Evolutionary conservation across 352 stramenopile genomes (phyloP), one percentile per base, ranked within the genome.

Genomic region (Globisporangium yorkense): DNA sequence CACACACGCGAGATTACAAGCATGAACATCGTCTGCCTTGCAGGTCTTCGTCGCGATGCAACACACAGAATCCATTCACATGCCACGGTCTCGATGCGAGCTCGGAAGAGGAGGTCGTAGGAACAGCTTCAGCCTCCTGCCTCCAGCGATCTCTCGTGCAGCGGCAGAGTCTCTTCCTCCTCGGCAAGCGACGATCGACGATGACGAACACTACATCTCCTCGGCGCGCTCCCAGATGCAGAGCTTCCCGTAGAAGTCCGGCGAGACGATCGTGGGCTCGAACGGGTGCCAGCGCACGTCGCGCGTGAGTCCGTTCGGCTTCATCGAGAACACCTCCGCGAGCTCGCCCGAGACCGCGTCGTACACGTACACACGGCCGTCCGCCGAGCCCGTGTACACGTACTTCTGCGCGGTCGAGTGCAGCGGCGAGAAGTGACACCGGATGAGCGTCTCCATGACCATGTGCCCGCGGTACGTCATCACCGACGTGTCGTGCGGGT

Each of bases 331-430:
- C 15, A 88, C 74, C 54, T 94, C 82, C 13, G 85, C 80, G 3
- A 92, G 69, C 35, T 88, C 71, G 24, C 78, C 79, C 49, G 79
- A 76, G 39, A 94, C 66, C 33, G 72, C 75, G 62, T 94, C 82
- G 71, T 88, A 94, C 5, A 94, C 77, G 61, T 92, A 92, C 58
- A 94, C 82, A 35, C 81, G 78, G 49, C 82, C 83, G 46, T 94
- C 82, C 0, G 85, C 85, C 51, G 85, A 94, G 31, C 85, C 85
- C 16, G 82, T 88, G 71, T 89, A 92, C 13, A 94, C 70, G 66
- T 89, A 94, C 65, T 92, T 92, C 65, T 94, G 85, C 2, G 74
- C 85, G 0, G 85, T 94, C n/a, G 82, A 88, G 57, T 92, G 78
- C 53, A 92, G 56, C n/a, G 85, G 85, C 57, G 85, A 94, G 51